A percentile compares a stretch with the other conserved stretches of the same genome.
Evolutionary conservation across 305 asterid genomes (phyloP).

Genomic region (Fraxinus velutina): DNA sequence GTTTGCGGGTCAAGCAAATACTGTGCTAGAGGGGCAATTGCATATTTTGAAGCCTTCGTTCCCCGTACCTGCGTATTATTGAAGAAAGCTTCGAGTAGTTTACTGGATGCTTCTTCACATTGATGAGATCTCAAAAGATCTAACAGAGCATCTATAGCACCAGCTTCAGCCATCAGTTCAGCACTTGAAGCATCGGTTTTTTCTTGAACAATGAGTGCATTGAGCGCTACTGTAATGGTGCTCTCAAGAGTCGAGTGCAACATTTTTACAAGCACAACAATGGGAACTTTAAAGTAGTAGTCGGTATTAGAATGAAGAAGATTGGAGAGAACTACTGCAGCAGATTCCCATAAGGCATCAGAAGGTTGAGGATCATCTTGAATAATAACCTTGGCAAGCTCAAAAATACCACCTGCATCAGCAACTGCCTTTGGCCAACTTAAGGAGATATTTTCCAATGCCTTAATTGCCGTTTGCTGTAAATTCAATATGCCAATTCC

Average conservation of each 20-base stretch:
- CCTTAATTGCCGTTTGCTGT: slow-evolving; percentile 75
- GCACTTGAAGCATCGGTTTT: slow-evolving; percentile 60
- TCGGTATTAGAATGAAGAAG: slow-evolving; percentile 53
- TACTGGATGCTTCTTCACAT: slow-evolving; percentile 68
- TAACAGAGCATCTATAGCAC: slow-evolving; percentile 71
- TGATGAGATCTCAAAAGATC: slow-evolving; percentile 80
- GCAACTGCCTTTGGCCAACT: slow-evolving; percentile 83
- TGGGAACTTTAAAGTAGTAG: slow-evolving; percentile 56
- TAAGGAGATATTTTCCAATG: slow-evolving; percentile 64
- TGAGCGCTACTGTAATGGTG: slow-evolving; percentile 57
- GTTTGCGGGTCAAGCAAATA: slow-evolving; percentile 88
- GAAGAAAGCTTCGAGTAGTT: slow-evolving; percentile 69
- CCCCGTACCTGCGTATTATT: slow-evolving; percentile 61
- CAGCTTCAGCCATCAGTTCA: slow-evolving; percentile 72
- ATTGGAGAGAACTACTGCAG: slow-evolving; percentile 70
- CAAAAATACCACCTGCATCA: slow-evolving; percentile 82
- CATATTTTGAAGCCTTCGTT: slow-evolving; percentile 71
- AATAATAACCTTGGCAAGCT: slow-evolving; percentile 70
- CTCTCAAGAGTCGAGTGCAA: slow-evolving; percentile 48
- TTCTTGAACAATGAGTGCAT: slow-evolving; percentile 68
- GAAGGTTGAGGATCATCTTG: slow-evolving; percentile 77
- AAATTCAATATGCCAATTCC: slow-evolving; percentile 69
- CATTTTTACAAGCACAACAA: slow-evolving; percentile 73
- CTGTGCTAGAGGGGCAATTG: slow-evolving; percentile 83
- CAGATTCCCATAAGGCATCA: slow-evolving; percentile 66